Conservation (phyloP, 2,329 filamentous ascomycete genomes). For the Aurifilum marmelostoma region DNA sequence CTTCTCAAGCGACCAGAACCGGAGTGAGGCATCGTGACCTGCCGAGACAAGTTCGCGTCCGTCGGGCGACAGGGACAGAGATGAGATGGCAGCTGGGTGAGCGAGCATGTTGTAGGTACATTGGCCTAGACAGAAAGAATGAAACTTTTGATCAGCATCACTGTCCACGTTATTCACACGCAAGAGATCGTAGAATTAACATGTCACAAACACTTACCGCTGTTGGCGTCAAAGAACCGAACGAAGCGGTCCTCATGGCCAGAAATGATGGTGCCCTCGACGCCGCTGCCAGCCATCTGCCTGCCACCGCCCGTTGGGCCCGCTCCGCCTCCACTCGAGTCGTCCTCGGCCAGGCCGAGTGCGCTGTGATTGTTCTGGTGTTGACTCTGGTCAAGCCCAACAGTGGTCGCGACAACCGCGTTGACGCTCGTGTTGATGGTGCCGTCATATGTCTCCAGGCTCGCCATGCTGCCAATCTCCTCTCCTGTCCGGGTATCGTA, state of each 20-base stretch:
- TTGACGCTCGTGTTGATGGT: slow-evolving; percentile 82
- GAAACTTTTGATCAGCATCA: slow-evolving; percentile 27
- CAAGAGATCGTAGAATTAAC: too few species aligned
- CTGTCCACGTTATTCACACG: background rate
- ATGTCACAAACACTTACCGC: slow-evolving; percentile 68
- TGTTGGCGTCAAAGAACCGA: slow-evolving; percentile 97
- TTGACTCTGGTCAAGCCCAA: slow-evolving; percentile 76
- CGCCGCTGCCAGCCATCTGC: slow-evolving; percentile 70
- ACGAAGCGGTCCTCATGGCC: slow-evolving; percentile 97
- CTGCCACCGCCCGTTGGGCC: slow-evolving; percentile 77
- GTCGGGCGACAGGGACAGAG: slow-evolving; percentile 88
- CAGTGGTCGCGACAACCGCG: slow-evolving; percentile 83
- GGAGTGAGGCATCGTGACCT: slow-evolving; percentile 91
- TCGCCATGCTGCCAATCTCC: slow-evolving; percentile 90
- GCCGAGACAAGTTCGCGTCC: slow-evolving; percentile 93
- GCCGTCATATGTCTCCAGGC: slow-evolving; percentile 89
- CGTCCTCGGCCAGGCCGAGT: slow-evolving; percentile 66
- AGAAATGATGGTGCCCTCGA: slow-evolving; percentile 93
- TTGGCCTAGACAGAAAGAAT: slow-evolving; percentile 70
- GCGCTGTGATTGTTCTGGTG: slow-evolving; percentile 46
- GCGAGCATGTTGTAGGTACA: slow-evolving; percentile 99
- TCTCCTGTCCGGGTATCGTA: slow-evolving; percentile 93
- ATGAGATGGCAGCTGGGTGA: slow-evolving; percentile 90
- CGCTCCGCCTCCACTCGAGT: slow-evolving; percentile 64
- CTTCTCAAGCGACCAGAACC: slow-evolving; percentile 98